Percentiles rank a stretch among this genome's conserved stretches.
These are phyloP conservation scores for Inosperma sp. DNA, from an alignment of 768 basidiomycete genomes.

Conservation along the genomic window DNA sequence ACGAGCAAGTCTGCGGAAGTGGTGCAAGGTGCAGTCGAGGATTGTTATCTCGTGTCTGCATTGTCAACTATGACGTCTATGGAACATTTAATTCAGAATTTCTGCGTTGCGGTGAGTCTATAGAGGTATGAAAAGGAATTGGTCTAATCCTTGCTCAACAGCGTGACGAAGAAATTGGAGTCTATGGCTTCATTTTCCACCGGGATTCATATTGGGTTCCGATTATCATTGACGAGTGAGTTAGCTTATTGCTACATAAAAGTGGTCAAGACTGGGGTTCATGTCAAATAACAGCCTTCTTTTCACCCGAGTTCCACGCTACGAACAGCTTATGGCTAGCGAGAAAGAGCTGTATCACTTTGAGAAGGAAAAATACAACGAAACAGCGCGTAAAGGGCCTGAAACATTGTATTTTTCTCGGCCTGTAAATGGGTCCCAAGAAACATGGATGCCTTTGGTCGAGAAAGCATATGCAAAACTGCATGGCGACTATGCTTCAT, in stretches of 20 bases:
- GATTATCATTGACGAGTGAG: constrained; percentile 56
- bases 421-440: constrained; percentile 39
- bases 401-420: constrained; percentile 48
- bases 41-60: constrained; percentile 54
- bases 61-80: constrained; percentile 45
- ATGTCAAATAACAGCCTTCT: constrained; percentile 40
- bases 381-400: constrained; percentile 41
- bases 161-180: constrained; percentile 48
- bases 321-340: constrained; percentile 38
- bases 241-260: neutral
- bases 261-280: neutral
- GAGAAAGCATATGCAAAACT: constrained; percentile 59
- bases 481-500: constrained; percentile 45
- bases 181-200: constrained; percentile 58
- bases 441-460: constrained; percentile 54
- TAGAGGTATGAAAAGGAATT: neutral
- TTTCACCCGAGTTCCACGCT: constrained; percentile 47
- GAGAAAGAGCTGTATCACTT: constrained; percentile 47
- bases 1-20: constrained; percentile 40
- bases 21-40: constrained; percentile 45
- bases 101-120: constrained; percentile 37
- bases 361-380: constrained; percentile 45
- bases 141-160: constrained; percentile 16
- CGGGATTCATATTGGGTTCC: constrained; percentile 48
- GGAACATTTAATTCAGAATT: constrained; percentile 43